Evolutionary conservation across 805 yeast species (phyloP).

Genomic region (Yarrowia osloensis): DNA sequence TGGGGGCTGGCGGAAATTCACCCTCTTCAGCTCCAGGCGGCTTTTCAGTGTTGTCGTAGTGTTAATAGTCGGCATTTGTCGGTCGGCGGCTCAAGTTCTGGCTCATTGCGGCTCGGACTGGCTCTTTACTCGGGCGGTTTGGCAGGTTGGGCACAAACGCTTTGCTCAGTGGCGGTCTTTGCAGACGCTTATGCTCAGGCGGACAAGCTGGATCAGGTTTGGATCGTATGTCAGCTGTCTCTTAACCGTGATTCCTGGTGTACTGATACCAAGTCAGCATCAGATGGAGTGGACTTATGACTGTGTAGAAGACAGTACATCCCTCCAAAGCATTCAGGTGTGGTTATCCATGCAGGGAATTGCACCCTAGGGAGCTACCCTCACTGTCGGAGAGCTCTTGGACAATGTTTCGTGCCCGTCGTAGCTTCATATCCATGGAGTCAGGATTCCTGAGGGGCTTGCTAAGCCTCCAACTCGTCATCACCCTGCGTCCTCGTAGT

Average conservation of each 20-base stretch:
- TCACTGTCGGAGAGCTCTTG: neutral
- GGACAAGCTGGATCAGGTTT: neutral
- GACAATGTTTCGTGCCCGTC: constrained; percentile 3
- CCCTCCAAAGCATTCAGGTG: neutral
- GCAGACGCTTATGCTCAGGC: neutral
- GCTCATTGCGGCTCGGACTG: too few relatives aligned
- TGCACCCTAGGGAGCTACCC: neutral
- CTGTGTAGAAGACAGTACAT: neutral
- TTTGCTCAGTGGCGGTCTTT: neutral
- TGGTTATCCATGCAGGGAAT: neutral
- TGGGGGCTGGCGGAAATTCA: neutral
- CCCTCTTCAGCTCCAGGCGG: neutral
- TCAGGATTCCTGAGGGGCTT: neutral
- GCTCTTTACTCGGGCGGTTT: neutral
- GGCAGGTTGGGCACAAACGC: neutral
- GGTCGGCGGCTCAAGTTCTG: too few relatives aligned
- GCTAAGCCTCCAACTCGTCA: neutral
- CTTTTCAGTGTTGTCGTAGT: neutral
- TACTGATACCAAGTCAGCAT: neutral
- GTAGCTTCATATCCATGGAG: neutral
- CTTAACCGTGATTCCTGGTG: neutral
- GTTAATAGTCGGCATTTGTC: neutral
- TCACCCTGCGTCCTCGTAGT: neutral
- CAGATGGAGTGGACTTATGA: neutral
- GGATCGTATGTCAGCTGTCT: neutral